Evolutionary conservation across 768 basidiomycete genomes (phyloP).

Genomic region (Filobasidium floriforme): DNA sequence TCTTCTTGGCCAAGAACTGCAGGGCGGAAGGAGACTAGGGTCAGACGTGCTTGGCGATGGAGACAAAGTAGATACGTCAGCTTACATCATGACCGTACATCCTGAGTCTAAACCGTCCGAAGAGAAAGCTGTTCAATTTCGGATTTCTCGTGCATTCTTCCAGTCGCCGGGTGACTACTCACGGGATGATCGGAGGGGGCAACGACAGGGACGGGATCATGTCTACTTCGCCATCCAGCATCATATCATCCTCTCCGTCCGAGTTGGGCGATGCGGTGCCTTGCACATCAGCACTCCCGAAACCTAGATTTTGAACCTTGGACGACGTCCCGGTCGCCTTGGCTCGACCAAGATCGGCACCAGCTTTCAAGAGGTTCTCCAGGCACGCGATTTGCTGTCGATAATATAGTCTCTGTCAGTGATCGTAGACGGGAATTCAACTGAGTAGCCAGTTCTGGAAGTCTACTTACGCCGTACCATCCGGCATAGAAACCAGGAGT

Average conservation of each 20-base stretch:
- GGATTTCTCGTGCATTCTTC: too few species aligned
- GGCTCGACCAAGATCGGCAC: conserved; percentile 29
- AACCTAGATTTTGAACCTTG: conserved; percentile 28
- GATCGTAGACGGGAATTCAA: background rate
- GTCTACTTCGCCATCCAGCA: conserved; percentile 62
- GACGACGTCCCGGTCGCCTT: conserved; percentile 19
- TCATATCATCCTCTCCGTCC: conserved; percentile 48
- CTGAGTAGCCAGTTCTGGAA: background rate
- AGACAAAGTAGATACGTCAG: too few species aligned
- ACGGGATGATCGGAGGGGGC: conserved; percentile 96
- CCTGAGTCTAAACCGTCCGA: conserved; percentile 49
- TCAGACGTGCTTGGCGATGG: too few species aligned
- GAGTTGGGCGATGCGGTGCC: conserved; percentile 37
- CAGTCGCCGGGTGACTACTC: too few species aligned
- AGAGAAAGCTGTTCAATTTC: background rate
- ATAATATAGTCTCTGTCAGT: background rate
- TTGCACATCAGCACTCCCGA: conserved; percentile 37
- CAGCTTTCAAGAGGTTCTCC: conserved; percentile 34
- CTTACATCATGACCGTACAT: conserved; percentile 81
- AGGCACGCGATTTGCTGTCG: conserved; percentile 37
- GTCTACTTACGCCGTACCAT: conserved; percentile 59
- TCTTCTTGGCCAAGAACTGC: conserved; percentile 67
- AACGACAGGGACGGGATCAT: conserved; percentile 88
- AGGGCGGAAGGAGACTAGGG: conserved; percentile 35
- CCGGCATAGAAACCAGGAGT: conserved; percentile 87